Conservation (phyloP, 257 asterid genomes). For the Vinca minor region DNA sequence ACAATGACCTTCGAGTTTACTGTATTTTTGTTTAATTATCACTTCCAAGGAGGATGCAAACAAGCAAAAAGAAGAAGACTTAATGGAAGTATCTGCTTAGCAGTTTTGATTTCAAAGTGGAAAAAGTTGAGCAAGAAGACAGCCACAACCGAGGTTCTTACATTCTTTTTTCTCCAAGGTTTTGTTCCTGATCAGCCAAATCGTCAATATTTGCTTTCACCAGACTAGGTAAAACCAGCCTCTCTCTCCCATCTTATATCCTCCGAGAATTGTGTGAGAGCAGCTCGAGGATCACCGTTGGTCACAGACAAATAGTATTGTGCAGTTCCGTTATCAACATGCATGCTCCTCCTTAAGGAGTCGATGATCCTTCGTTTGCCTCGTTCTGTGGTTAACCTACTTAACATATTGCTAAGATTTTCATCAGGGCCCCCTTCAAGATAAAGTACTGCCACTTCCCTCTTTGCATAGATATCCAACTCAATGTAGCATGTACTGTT, state of each 20-base stretch:
- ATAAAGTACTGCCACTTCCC: conserved; percentile 91
- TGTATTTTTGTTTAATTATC: not conserved
- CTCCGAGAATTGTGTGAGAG: conserved; percentile 61
- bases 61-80: not conserved
- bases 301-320: conserved; percentile 69
- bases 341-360: conserved; percentile 80
- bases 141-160: not conserved
- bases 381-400: conserved; percentile 44
- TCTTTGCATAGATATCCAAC: conserved; percentile 67
- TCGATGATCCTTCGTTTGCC: conserved; percentile 57
- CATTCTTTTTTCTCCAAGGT: not conserved
- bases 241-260: conserved; percentile 86
- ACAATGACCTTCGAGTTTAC: not conserved
- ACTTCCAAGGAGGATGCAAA: conserved; percentile 4
- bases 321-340: conserved; percentile 80
- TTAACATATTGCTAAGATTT: conserved; percentile 31
- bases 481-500: conserved; percentile 80
- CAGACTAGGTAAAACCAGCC: conserved; percentile 38
- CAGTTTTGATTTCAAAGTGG: not conserved
- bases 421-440: conserved; percentile 65
- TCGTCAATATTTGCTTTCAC: too few relatives aligned
- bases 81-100: not conserved
- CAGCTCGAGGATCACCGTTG: conserved; percentile 88
- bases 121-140: not conserved
- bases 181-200: too few relatives aligned